These are phyloP conservation scores for Haplosporangium gracile DNA, from an alignment of 192 early-diverging fungal species.

Conservation along the genomic window DNA sequence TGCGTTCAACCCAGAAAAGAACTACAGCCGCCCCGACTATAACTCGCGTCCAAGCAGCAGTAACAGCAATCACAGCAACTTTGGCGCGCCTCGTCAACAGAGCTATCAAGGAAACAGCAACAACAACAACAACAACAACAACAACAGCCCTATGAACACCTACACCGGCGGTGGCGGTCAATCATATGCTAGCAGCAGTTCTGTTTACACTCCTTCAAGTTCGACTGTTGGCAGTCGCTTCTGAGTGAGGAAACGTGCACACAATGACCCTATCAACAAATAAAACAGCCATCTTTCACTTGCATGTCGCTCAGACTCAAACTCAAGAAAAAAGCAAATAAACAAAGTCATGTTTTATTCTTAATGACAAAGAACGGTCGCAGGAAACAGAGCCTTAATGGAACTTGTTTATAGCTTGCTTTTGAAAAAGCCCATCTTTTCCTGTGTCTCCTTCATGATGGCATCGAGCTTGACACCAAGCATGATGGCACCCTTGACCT, in stretches of 20 bases:
- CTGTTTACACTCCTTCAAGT: constrained; percentile 25
- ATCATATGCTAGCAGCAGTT: constrained; percentile 37
- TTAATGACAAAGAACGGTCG: background rate
- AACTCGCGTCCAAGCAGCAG: constrained; percentile 42
- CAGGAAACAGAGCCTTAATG: background rate
- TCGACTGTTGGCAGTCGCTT: constrained; percentile 41
- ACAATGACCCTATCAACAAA: background rate
- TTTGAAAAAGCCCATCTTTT: constrained; percentile 33
- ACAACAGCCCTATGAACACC: constrained; percentile 15
- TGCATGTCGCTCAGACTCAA: no score
- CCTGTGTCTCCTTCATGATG: constrained; percentile 68
- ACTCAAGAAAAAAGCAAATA: background rate
- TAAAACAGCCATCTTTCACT: background rate
- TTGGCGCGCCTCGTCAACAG: constrained; percentile 8
- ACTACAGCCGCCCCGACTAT: constrained; percentile 12
- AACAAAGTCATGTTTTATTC: background rate
- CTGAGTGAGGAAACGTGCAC: background rate
- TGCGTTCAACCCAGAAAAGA: constrained; percentile 45
- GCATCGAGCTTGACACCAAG: constrained; percentile 75
- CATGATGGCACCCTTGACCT: constrained; percentile 81
- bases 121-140: background rate
- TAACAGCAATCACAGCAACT: constrained; percentile 33
- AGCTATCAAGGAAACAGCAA: background rate
- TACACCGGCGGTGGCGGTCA: constrained; percentile 6
- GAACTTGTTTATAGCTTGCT: constrained; percentile 66